phyloP scores from a whole-genome alignment of 2,329 filamentous ascomycete genomes.

The Aspergillus sp. region DNA sequence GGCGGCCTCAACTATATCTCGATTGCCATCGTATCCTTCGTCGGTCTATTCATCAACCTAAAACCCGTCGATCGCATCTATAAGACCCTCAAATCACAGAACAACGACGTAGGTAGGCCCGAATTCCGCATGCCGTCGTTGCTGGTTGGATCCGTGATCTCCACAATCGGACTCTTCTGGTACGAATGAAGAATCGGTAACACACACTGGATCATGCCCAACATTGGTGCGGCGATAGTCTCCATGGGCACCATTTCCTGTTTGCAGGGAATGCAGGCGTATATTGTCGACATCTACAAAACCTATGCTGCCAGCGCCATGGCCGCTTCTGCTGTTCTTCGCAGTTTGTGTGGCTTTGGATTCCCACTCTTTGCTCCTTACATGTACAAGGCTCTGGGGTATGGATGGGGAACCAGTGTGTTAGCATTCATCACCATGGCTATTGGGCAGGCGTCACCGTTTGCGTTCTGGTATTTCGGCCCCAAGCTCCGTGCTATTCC shows the following conservation, averaged over 20 bases:
- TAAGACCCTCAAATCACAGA: constrained; percentile 39
- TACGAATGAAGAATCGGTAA: constrained; percentile 56
- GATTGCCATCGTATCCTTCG: constrained; percentile 60
- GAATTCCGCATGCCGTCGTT: constrained; percentile 64
- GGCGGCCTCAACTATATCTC: constrained; percentile 64
- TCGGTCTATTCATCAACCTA: constrained; percentile 50
- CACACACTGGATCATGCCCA: constrained; percentile 55
- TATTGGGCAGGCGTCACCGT: constrained; percentile 42
- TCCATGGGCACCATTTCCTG: constrained; percentile 41
- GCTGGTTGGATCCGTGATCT: constrained; percentile 51
- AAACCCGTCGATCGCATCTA: constrained; percentile 52
- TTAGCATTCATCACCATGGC: constrained; percentile 34
- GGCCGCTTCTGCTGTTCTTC: constrained; percentile 16
- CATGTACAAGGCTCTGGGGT: constrained; percentile 29
- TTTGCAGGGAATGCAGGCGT: constrained; percentile 36
- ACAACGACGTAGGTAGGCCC: constrained; percentile 48
- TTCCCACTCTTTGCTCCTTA: constrained; percentile 37
- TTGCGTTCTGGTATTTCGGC: constrained; percentile 49
- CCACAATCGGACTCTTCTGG: constrained; percentile 54
- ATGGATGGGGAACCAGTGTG: constrained; percentile 35
- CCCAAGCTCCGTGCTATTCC: constrained; percentile 42
- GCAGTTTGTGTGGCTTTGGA: constrained; percentile 24
- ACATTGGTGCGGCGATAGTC: constrained; percentile 51
- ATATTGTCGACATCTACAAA: constrained; percentile 33
- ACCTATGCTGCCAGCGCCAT: constrained; percentile 26